phyloP scores from a whole-genome alignment of 2,329 filamentous ascomycete species.

The Stachybotrys chartarum region DNA sequence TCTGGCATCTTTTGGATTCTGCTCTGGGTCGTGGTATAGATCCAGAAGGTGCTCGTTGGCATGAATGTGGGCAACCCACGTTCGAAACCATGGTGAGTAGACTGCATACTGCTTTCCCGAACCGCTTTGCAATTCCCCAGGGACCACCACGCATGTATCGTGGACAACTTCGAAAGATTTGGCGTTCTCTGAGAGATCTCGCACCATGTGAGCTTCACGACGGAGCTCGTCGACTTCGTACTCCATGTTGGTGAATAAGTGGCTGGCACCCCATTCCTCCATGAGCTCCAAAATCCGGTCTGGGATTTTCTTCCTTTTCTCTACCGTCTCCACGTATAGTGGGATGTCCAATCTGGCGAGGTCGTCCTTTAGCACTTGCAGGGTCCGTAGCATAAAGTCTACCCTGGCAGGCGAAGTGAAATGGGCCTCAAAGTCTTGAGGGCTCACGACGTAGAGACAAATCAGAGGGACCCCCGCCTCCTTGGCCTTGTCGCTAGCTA shows the following conservation, averaged over 20 bases:
- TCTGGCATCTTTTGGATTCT: slow-evolving; percentile 24
- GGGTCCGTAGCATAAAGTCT: slow-evolving; percentile 71
- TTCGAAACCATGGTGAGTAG: slow-evolving; percentile 73
- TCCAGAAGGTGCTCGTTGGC: slow-evolving; percentile 61
- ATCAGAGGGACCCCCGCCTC: slow-evolving; percentile 65
- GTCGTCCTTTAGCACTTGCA: slow-evolving; percentile 58
- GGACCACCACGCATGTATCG: slow-evolving; percentile 77
- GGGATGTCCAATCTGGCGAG: slow-evolving; percentile 69
- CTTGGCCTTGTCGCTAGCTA: slow-evolving; percentile 60
- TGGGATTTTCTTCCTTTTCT: slow-evolving; percentile 56
- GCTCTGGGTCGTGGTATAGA: slow-evolving; percentile 41
- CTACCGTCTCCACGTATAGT: slow-evolving; percentile 65
- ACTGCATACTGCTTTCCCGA: slow-evolving; percentile 75
- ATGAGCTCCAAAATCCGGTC: slow-evolving; percentile 57
- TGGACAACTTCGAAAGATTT: slow-evolving; percentile 67
- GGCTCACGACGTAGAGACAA: slow-evolving; percentile 71
- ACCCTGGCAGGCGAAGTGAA: slow-evolving; percentile 64
- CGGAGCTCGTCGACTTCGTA: slow-evolving; percentile 89
- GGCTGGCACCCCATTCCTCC: slow-evolving; percentile 63
- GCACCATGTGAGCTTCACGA: slow-evolving; percentile 63
- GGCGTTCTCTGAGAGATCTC: slow-evolving; percentile 50
- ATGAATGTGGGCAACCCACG: slow-evolving; percentile 70
- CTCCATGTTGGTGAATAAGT: slow-evolving; percentile 78
- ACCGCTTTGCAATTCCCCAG: slow-evolving; percentile 60
- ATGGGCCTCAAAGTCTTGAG: slow-evolving; percentile 80